These are phyloP conservation scores for Axilococcus clingmanii DNA, from an alignment of 139 green algal species.

Conservation along the genomic window DNA sequence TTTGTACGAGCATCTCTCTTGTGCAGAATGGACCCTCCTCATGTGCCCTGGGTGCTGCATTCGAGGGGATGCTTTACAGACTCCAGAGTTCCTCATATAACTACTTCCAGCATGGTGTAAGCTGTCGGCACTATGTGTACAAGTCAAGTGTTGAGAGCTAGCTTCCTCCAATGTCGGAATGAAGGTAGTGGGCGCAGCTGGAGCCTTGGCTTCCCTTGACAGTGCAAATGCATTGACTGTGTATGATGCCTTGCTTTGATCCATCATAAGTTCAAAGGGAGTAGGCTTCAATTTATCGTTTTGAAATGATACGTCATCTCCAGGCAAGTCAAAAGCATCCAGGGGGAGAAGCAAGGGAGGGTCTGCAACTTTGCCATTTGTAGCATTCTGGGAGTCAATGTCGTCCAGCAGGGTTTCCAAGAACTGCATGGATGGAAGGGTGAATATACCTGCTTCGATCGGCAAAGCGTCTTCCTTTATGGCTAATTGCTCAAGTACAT, in stretches of 20 bases:
- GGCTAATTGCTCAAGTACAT: conserved; percentile 14
- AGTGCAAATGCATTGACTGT: not conserved
- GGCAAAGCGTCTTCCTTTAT: conserved; percentile 18
- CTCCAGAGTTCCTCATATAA: too few species aligned
- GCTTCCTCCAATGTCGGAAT: too few species aligned
- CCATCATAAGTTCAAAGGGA: too few species aligned
- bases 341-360: conserved; percentile 16
- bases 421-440: conserved; percentile 27
- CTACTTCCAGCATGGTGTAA: too few species aligned
- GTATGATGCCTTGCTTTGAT: too few species aligned
- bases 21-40: too few species aligned
- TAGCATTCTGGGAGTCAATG: conserved; percentile 13
- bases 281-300: too few species aligned
- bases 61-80: too few species aligned
- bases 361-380: not conserved
- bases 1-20: too few species aligned
- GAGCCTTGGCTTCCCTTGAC: not conserved
- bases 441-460: conserved; percentile 16
- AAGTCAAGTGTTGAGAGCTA: too few species aligned
- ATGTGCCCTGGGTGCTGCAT: too few species aligned
- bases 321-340: conserved; percentile 26
- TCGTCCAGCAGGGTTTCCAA: conserved; percentile 27
- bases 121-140: too few species aligned
- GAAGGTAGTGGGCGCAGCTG: not conserved
- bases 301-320: not conserved